A percentile compares a stretch with the other conserved stretches of the same genome.
Conservation (phyloP, 768 basidiomycete species). For the Auricularia sp. region DNA sequence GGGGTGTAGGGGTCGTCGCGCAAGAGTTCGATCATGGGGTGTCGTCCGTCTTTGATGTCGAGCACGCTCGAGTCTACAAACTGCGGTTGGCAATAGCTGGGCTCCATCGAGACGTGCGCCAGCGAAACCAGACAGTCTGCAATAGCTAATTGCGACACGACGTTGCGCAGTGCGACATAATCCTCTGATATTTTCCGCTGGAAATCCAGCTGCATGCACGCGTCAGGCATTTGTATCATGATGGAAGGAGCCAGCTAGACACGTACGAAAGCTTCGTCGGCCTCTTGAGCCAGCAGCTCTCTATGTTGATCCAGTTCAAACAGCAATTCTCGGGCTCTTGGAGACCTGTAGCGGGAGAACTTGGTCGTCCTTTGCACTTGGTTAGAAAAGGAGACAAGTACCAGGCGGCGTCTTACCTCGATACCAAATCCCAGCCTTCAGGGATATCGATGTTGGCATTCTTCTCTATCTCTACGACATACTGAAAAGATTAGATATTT, state of each 20-base stretch:
- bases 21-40: conserved; percentile 85
- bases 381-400: conserved; percentile 2
- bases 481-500: conserved; percentile 35
- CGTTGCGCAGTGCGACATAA: conserved; percentile 64
- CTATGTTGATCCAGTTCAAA: conserved; percentile 65
- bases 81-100: conserved; percentile 68
- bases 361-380: conserved; percentile 50
- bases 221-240: not conserved
- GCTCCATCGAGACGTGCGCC: conserved; percentile 65
- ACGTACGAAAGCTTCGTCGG: conserved; percentile 48
- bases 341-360: conserved; percentile 66
- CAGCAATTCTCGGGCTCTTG: conserved; percentile 48
- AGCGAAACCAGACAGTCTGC: conserved; percentile 85
- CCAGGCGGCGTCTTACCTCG: conserved; percentile 35
- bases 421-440: conserved; percentile 52
- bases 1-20: conserved; percentile 77
- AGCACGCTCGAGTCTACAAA: conserved; percentile 55
- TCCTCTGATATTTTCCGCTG: conserved; percentile 58
- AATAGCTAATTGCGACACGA: conserved; percentile 68
- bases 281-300: conserved; percentile 61
- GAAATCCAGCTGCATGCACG: conserved; percentile 32
- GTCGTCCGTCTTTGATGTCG: conserved; percentile 74
- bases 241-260: not conserved
- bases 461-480: conserved; percentile 68
- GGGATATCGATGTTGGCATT: conserved; percentile 39